phyloP scores from a whole-genome alignment of 257 asterid species.

The Coffea canephora region DNA sequence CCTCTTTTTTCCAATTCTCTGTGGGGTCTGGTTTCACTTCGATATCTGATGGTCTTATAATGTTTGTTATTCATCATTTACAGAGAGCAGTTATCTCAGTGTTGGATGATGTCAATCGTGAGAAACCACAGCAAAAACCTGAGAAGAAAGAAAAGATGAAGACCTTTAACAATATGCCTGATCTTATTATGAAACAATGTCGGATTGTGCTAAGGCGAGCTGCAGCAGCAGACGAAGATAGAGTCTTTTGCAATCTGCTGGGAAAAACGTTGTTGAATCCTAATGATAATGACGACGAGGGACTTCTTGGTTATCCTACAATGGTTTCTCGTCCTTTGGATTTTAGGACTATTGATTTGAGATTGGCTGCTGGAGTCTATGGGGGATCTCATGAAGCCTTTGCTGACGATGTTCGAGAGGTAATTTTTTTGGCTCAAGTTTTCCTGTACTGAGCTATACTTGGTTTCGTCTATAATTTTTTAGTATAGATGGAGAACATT shows the following conservation, averaged over 20 bases:
- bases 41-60: not conserved
- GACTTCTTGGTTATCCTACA: conserved; percentile 84
- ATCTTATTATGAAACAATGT: conserved; percentile 78
- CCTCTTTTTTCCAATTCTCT: conserved; percentile 2
- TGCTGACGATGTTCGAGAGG: conserved; percentile 93
- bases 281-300: conserved; percentile 75
- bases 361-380: conserved; percentile 88
- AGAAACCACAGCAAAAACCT: conserved; percentile 50
- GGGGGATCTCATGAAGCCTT: conserved; percentile 91
- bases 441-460: not conserved
- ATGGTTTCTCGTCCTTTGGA: conserved; percentile 94
- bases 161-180: conserved; percentile 45
- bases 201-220: conserved; percentile 76
- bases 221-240: conserved; percentile 68
- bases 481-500: not conserved
- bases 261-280: conserved; percentile 65
- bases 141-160: conserved; percentile 69
- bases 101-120: conserved; percentile 53
- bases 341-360: conserved; percentile 87
- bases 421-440: conserved; percentile 17
- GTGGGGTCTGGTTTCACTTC: not conserved
- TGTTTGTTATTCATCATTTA: conserved; percentile 26
- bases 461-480: not conserved
- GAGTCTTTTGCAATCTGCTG: conserved; percentile 84
- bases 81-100: conserved; percentile 94